Evolutionary conservation across 2,329 filamentous ascomycete genomes (phyloP), one percentile per base, ranked within the genome.

Genomic region (Hypoxylon sp.): DNA sequence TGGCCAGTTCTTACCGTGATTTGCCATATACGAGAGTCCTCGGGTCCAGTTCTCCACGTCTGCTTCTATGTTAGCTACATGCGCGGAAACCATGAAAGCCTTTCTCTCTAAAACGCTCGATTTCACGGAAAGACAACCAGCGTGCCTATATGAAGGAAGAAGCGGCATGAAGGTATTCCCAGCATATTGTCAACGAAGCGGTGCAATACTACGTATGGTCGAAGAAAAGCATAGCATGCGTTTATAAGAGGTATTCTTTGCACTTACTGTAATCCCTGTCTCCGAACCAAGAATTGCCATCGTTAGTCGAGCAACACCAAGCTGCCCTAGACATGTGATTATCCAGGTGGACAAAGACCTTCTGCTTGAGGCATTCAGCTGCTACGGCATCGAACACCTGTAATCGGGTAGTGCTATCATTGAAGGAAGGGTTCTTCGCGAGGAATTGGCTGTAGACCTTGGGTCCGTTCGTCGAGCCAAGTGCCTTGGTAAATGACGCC

Each of bases 211-310:
- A 17, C 14, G 7, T 25, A 9, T 46, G 6, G n/a, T 5, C 9
- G 9, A 19, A 36, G 25, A 34, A 48, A 48, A 28, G 6, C 23
- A 34, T 51, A 13, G 13, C 17, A 14, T 7, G 6, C 5, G 10
- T 41, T 48, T 28, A 1, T 38, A 49, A 21, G 30, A 30, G 21
- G 25, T 38, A 11, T n/a, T 30, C n/a, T 14, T 34, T 43, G 34
- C 30, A 65, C 67, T 6, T 68, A 70, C 68, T 76, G 69, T 90
- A 91, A 72, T 89, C 82, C 0, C 77, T 82, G 73, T 91, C 89
- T 10, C 88, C 86, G 78, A 87, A 89, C 87, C 87, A 90, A 23
- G 82, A 78, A 73, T 90, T 90, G 2, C 86, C 86, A 56, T 90
- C 87, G 0, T 74, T 78, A 0, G 76, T 79, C 7, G 79, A 81